Conservation (phyloP, 371 early-diverging fungal genomes). For the Mucor irregularis region DNA sequence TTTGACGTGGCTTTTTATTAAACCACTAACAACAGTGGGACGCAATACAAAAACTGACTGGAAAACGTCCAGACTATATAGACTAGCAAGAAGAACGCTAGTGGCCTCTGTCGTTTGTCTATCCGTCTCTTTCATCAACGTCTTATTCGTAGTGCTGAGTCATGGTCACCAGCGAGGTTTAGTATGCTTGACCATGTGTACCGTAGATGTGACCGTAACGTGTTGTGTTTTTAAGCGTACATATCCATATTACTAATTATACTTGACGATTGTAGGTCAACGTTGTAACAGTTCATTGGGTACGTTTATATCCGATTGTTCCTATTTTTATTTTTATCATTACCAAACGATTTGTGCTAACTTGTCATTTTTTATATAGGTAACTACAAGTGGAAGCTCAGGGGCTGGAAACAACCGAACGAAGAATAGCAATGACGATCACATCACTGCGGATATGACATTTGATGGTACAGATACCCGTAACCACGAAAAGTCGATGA, state of each 20-base stretch:
- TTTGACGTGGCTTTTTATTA: conserved; percentile 52
- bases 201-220: conserved; percentile 55
- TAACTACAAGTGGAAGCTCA: conserved; percentile 18
- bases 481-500: conserved; percentile 13
- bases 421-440: conserved; percentile 16
- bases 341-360: conserved; percentile 7
- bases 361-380: conserved; percentile 19
- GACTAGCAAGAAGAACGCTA: conserved; percentile 51
- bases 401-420: conserved; percentile 16
- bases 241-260: neutral
- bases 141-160: conserved; percentile 41
- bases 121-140: conserved; percentile 47
- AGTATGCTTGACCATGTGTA: conserved; percentile 54
- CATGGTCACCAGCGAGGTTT: conserved; percentile 54
- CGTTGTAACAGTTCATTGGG: conserved; percentile 62
- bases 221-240: neutral
- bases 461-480: conserved; percentile 26
- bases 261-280: conserved; percentile 41
- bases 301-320: too few relatives aligned
- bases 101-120: conserved; percentile 52
- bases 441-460: conserved; percentile 24
- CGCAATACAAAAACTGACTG: conserved; percentile 46
- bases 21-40: conserved; percentile 42
- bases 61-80: conserved; percentile 44
- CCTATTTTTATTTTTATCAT: neutral